Percentiles rank a stretch among this genome's conserved stretches.
phyloP scores from a whole-genome alignment of 495 filamentous ascomycete genomes.

The Xylaria acuta region DNA sequence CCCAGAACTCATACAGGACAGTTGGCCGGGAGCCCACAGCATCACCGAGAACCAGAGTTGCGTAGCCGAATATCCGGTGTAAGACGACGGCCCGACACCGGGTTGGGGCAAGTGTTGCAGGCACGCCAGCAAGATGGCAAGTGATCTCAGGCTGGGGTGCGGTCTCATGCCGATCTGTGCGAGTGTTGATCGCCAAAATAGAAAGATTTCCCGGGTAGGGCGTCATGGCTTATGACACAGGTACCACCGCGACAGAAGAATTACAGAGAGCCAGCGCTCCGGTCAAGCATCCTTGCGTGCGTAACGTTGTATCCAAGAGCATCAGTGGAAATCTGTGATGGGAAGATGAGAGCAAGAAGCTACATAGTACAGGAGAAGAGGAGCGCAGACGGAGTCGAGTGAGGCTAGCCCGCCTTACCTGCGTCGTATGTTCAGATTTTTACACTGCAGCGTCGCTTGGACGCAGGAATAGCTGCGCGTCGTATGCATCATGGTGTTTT shows the following conservation, averaged over 20 bases:
- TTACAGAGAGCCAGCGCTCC: neutral
- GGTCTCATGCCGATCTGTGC: neutral
- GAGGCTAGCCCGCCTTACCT: conserved; percentile 8
- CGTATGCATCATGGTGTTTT: conserved; percentile 16
- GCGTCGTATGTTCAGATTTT: neutral
- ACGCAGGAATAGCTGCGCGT: neutral
- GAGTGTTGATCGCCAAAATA: neutral
- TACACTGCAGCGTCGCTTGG: neutral
- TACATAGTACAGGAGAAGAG: neutral
- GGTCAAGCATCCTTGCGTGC: neutral
- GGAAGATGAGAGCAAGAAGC: neutral
- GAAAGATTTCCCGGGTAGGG: neutral
- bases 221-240: too few species aligned
- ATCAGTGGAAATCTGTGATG: neutral
- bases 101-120: too few species aligned
- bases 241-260: neutral
- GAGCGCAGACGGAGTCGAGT: neutral
- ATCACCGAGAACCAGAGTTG: too few species aligned
- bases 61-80: neutral
- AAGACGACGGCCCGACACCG: too few species aligned
- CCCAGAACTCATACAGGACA: neutral
- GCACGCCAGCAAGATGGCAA: too few species aligned
- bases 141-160: too few species aligned
- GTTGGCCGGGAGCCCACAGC: neutral
- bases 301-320: conserved; percentile 14